These are phyloP conservation scores for Stylosanthes scabra DNA, from an alignment of 331 rosid genomes.

Conservation along the genomic window DNA sequence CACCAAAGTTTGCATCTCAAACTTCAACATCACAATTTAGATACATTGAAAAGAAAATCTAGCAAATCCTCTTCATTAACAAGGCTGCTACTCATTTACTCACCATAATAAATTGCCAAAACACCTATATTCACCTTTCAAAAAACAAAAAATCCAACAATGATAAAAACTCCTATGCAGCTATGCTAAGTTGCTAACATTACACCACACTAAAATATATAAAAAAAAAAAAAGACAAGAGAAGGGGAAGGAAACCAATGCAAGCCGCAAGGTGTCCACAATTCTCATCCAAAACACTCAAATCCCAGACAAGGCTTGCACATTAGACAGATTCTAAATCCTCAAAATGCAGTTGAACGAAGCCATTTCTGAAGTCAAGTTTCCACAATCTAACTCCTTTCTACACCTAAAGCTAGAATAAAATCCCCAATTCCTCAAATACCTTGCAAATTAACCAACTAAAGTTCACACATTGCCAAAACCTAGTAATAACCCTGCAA, in stretches of 20 bases:
- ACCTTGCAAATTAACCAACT: background rate
- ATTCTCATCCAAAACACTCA: background rate
- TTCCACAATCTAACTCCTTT: background rate
- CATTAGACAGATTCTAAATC: constrained; percentile 6
- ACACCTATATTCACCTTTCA: background rate
- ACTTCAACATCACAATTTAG: background rate
- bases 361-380: background rate
- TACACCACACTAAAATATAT: background rate
- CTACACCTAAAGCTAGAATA: constrained; percentile 4
- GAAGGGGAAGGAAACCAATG: background rate
- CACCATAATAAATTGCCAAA: background rate
- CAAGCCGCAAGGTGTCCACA: too few species aligned
- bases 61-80: too few species aligned
- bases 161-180: constrained; percentile 2
- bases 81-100: background rate
- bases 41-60: too few species aligned
- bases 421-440: constrained; percentile 19
- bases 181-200: too few species aligned
- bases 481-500: background rate
- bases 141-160: background rate
- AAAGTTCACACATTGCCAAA: background rate
- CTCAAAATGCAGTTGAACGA: background rate
- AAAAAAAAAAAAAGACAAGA: too few species aligned
- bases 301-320: background rate
- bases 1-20: constrained; percentile 27